Conservation (phyloP, 352 stramenopile genomes). For the Phytophthora colocasiae region DNA sequence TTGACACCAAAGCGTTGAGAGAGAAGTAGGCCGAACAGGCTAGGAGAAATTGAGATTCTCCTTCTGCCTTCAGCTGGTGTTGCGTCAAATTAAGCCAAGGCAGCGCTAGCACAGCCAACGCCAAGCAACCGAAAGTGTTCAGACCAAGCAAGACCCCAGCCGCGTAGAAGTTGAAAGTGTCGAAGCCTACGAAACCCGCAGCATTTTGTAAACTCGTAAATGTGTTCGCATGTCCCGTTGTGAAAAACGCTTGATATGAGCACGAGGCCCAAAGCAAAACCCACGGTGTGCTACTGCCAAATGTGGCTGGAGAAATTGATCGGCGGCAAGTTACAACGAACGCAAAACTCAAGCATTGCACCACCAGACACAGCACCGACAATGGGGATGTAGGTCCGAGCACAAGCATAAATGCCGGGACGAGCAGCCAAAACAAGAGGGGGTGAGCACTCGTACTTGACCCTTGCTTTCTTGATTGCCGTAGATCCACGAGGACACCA, state of each 20-base stretch:
- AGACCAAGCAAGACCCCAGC: constrained; percentile 80
- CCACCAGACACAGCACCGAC: constrained; percentile 49
- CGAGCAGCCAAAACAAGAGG: constrained; percentile 53
- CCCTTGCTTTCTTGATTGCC: constrained; percentile 2
- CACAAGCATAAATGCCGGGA: constrained; percentile 64
- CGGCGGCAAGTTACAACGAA: constrained; percentile 33
- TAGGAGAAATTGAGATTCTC: constrained; percentile 15
- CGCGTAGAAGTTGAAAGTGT: constrained; percentile 84
- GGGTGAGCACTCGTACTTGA: constrained; percentile 17
- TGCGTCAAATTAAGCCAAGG: constrained; percentile 35
- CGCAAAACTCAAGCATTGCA: constrained; percentile 59
- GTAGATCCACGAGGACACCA: constrained; percentile 23
- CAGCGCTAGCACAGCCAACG: constrained; percentile 50
- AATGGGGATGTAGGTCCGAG: constrained; percentile 72
- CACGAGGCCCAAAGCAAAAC: constrained; percentile 65
- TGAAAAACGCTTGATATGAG: constrained; percentile 84
- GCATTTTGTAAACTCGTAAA: constrained; percentile 93
- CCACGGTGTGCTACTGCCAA: constrained; percentile 41
- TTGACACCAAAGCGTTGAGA: constrained; percentile 74
- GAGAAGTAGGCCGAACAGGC: constrained; percentile 56
- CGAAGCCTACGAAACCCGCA: constrained; percentile 88
- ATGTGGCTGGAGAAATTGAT: constrained; percentile 3
- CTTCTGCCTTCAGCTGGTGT: background rate
- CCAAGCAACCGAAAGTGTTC: constrained; percentile 90
- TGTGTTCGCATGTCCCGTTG: constrained; percentile 88